Base-by-base conservation (phyloP, 768 basidiomycete species). In the Podaxis sp. region DNA sequence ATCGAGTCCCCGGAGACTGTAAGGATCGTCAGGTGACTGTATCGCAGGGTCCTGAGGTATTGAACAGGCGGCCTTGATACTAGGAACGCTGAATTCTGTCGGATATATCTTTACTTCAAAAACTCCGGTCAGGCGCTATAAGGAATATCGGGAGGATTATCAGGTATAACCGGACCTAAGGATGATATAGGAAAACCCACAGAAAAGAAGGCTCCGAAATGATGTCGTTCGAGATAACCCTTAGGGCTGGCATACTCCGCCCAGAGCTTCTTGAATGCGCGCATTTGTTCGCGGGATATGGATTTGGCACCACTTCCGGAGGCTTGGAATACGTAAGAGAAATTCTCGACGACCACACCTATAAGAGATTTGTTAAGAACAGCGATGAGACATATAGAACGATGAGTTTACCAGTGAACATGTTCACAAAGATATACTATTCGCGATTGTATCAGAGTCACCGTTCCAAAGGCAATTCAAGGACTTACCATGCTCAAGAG, bases 231-330 rank as follows among this genome's bases (percentile, higher is more conserved):
- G 43, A 98, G 78, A 69, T 89, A 87, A 0, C 94, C 93, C 59
- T 88, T 85, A 8, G 85, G 80, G 62, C 89, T 85, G 24, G 95
- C 88, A 70, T 88, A 93, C 70, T 89, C 84, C 2, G 90, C 88
- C 96, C 96, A 98, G 2, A 91, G 82, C 70, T 94, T 93, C 79
- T 98, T 98, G 83, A 94, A 98, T 1, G 87, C 79, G 37, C 96
- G 87, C 87, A 98, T 96, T 71, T 97, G 90, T 66, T 94, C 91
- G 55, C 96, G 83, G 19, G 89, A 91, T 56, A 98, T 87, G 0
- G 88, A 85, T 65, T 85, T 91, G 17, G 90, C 85, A n/a, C 88
- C 88, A 22, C 88, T 88, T 4, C 89, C 87, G 9, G 91, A 88
- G 36, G 89, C 83, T 75, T 96, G 93, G 76, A 94, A 96, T 7